Percentiles rank a stretch among this genome's conserved stretches.
Conservation (phyloP, 169 alveolate genomes). For the Cryptosporidium ubiquitum region DNA sequence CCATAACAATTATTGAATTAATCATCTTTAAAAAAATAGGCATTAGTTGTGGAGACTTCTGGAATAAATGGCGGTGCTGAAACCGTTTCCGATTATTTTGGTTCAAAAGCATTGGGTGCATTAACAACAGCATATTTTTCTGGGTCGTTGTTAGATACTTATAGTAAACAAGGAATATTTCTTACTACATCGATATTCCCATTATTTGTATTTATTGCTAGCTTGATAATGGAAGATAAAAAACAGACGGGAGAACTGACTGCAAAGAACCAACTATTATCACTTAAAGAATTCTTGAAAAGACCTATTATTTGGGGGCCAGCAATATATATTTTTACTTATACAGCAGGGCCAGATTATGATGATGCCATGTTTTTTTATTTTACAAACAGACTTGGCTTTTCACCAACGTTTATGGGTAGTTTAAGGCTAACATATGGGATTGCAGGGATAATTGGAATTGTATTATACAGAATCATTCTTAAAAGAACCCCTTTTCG, state of each 20-base stretch:
- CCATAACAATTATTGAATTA: neutral
- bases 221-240: constrained; percentile 87
- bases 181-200: constrained; percentile 91
- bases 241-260: constrained; percentile 77
- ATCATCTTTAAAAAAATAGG: constrained; percentile 18
- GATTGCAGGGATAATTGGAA: constrained; percentile 91
- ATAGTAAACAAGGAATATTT: constrained; percentile 86
- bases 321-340: constrained; percentile 87
- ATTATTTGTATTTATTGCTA: constrained; percentile 82
- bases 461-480: constrained; percentile 87
- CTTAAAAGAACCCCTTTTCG: constrained; percentile 87
- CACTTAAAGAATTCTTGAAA: constrained; percentile 84
- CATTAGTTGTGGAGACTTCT: constrained; percentile 67
- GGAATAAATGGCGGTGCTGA: constrained; percentile 80
- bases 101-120: constrained; percentile 90
- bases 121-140: constrained; percentile 92
- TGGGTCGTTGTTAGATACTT: constrained; percentile 89
- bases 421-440: constrained; percentile 92
- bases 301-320: constrained; percentile 91
- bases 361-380: constrained; percentile 94
- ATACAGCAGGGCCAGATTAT: constrained; percentile 90
- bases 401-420: constrained; percentile 94
- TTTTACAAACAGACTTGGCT: constrained; percentile 91
- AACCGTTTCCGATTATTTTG: constrained; percentile 90
- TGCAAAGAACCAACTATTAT: constrained; percentile 81